phyloP scores from a whole-genome alignment of 169 alveolate genomes.

The Plasmodium vivax region DNA sequence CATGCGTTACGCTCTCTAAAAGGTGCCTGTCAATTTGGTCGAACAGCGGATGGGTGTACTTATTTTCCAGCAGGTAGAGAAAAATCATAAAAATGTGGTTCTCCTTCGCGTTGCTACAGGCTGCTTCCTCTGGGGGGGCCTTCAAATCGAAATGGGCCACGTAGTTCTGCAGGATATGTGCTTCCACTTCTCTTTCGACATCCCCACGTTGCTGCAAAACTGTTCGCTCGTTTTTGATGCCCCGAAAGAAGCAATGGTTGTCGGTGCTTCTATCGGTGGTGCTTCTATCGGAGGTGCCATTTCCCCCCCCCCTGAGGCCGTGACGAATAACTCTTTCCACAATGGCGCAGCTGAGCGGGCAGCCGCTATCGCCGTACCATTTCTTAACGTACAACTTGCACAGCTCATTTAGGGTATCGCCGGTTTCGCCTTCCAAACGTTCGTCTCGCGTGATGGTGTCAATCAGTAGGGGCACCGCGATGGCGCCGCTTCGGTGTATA shows the following conservation, averaged over 20 bases:
- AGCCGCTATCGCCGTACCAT: background rate
- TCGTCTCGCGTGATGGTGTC: slow-evolving; percentile 10
- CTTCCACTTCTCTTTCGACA: slow-evolving; percentile 10
- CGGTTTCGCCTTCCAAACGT: background rate
- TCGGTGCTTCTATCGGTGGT: background rate
- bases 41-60: background rate
- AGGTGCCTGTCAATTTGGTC: background rate
- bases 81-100: slow-evolving; percentile 33
- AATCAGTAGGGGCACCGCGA: background rate
- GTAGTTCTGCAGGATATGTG: slow-evolving; percentile 1
- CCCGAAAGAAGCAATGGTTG: background rate
- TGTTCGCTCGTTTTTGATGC: slow-evolving; percentile 16
- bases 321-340: slow-evolving; percentile 13
- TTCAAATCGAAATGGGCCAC: slow-evolving; percentile 5
- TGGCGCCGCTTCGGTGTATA: background rate
- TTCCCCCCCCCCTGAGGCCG: background rate
- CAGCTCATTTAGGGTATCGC: slow-evolving; percentile 1
- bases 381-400: slow-evolving; percentile 7
- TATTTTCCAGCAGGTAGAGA: slow-evolving; percentile 43
- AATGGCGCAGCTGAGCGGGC: background rate
- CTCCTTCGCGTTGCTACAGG: slow-evolving; percentile 10
- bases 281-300: background rate
- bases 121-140: background rate
- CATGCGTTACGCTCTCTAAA: slow-evolving; percentile 17
- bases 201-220: slow-evolving; percentile 15